Evolutionary conservation across 768 basidiomycete genomes (phyloP).

Genomic region (Tricholoma bakamatsutake): DNA sequence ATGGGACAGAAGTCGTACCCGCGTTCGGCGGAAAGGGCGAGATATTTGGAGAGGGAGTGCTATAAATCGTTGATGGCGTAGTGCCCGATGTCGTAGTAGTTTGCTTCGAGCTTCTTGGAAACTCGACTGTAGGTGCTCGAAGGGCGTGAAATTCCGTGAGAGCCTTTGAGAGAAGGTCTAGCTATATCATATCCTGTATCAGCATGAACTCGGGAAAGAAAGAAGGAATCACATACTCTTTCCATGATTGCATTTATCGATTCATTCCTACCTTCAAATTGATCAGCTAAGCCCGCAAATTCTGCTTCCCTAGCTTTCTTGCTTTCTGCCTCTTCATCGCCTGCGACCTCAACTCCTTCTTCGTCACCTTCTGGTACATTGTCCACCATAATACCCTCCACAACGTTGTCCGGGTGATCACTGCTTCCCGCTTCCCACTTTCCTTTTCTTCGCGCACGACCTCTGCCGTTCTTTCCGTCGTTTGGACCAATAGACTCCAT

Average conservation of each 20-base stretch:
- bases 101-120: conserved; percentile 19
- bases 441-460: conserved; percentile 21
- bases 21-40: conserved; percentile 5
- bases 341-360: conserved; percentile 42
- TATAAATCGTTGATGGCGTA: conserved; percentile 6
- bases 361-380: conserved; percentile 39
- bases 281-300: conserved; percentile 60
- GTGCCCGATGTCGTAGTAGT: conserved; percentile 13
- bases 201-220: not conserved
- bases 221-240: conserved; percentile 41
- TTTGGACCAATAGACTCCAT: conserved; percentile 62
- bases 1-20: not conserved
- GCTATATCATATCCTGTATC: conserved; percentile 26
- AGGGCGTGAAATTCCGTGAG: conserved; percentile 46
- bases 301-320: conserved; percentile 57
- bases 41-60: conserved; percentile 1
- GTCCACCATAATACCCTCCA: conserved; percentile 10
- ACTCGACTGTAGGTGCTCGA: conserved; percentile 39
- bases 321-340: conserved; percentile 50
- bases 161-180: conserved; percentile 51
- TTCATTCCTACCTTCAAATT: conserved; percentile 65
- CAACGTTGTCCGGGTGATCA: conserved; percentile 6
- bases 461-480: conserved; percentile 24
- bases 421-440: conserved; percentile 8
- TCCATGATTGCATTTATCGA: conserved; percentile 68